Evolutionary conservation across 1,284 basidiomycete genomes (phyloP), one percentile per base, ranked within the genome.

Genomic region (Pseudozyma pruni): DNA sequence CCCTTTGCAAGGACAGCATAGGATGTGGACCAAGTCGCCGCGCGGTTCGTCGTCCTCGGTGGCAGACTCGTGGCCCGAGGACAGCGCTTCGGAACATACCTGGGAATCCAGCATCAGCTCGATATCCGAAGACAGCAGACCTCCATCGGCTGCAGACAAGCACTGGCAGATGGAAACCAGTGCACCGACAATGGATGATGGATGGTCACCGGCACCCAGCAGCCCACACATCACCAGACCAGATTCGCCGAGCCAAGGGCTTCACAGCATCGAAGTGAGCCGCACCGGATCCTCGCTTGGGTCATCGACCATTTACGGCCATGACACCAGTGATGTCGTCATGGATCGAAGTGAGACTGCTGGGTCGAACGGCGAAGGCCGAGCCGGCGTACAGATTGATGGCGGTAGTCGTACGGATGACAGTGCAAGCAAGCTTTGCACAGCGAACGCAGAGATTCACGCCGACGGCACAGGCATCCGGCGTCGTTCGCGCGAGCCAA

Each of bases 101-200:
- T 58, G 39, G 25, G 66, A 69, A 23, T 62, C 58, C 10, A 69
- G 59, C 44, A 42, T 62, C 33, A 69, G 58, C 35, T 69, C 66
- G 1, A 31, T 62, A 11, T 62, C 66, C 9, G 58, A 67, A 14
- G 57, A 59, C 27, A 51, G 64, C 33, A 38, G 47, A 19, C 52
- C 64, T 29, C 45, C 64, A 0, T 66, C 55, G 8, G 51, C 29
- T 8, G 51, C 62, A 1, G 55, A 58, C 8, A 54, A 66, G 45
- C 17, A 22, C 5, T 53, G 49, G 39, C 40, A 43, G 10, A n/a
- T 37, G 16, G 39, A 40, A 14, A 17, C 25, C 27, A 41, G n/a
- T n/a, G n/a, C n/a, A 31, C 19, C 25, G 17, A 19, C 34, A 27
- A 16, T 11, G n/a, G 2, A 32, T 8, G 51, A 55, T 17, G 55